phyloP scores from a whole-genome alignment of 1,139 yeast species.

The Candida buenavistaensis region DNA sequence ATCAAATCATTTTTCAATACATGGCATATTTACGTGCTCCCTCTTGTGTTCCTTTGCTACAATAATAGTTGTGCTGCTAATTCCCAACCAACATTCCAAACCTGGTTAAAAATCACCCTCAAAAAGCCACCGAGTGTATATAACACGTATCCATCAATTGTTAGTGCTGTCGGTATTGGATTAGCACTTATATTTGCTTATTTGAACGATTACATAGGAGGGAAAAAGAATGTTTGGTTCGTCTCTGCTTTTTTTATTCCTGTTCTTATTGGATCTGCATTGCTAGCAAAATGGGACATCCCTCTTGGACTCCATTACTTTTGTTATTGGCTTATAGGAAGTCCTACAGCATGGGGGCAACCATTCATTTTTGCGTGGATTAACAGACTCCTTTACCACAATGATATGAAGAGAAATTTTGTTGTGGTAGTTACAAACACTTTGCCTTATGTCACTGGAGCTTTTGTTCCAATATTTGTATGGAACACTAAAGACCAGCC shows the following conservation, averaged over 20 bases:
- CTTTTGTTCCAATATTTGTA: constrained; percentile 47
- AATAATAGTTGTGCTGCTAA: constrained; percentile 47
- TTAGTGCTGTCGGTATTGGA: constrained; percentile 47
- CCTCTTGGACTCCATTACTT: constrained; percentile 51
- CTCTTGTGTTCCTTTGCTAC: constrained; percentile 48
- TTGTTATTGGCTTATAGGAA: constrained; percentile 46
- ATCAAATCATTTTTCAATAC: constrained; percentile 44
- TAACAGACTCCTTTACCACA: constrained; percentile 41
- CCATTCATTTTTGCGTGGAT: constrained; percentile 57
- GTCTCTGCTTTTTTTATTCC: constrained; percentile 36
- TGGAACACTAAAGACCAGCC: constrained; percentile 56
- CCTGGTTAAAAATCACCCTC: constrained; percentile 52
- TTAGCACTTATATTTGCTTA: constrained; percentile 40
- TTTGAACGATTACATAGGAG: constrained; percentile 45
- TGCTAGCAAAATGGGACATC: constrained; percentile 47
- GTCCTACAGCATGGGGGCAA: constrained; percentile 46
- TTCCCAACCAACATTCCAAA: constrained; percentile 50
- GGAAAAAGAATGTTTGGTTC: constrained; percentile 37
- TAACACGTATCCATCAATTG: constrained; percentile 50
- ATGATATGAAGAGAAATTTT: constrained; percentile 52
- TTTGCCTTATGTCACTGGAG: constrained; percentile 52
- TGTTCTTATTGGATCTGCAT: constrained; percentile 41
- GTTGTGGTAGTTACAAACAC: constrained; percentile 52
- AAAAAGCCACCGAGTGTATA: constrained; percentile 39
- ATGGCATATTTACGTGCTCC: constrained; percentile 53